A percentile compares a stretch with the other conserved stretches of the same genome.
Evolutionary conservation across 495 filamentous ascomycete genomes (phyloP).

Genomic region (Mytilinidion resinicola): DNA sequence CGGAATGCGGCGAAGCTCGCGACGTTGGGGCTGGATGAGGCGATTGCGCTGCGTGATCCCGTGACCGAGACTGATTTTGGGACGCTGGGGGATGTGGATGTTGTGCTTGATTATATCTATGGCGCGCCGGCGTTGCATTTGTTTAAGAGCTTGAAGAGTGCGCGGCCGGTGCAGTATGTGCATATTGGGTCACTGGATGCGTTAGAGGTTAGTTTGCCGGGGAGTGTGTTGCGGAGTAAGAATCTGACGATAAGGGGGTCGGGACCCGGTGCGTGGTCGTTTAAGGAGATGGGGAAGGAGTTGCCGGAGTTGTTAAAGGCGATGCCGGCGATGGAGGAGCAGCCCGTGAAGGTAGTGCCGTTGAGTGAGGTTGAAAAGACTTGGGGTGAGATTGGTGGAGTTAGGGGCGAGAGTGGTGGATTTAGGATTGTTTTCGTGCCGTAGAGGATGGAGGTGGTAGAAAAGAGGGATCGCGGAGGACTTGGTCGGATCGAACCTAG

Average conservation of each 20-base stretch:
- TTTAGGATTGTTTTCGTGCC: neutral
- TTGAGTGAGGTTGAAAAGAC: slow-evolving; percentile 28
- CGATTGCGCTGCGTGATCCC: slow-evolving; percentile 34
- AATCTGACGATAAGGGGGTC: slow-evolving; percentile 28
- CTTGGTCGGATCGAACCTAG: too few relatives aligned
- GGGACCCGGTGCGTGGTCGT: slow-evolving; percentile 29
- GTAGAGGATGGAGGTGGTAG: neutral
- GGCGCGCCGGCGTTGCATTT: slow-evolving; percentile 10
- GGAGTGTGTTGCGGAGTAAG: slow-evolving; percentile 21
- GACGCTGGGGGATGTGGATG: slow-evolving; percentile 26
- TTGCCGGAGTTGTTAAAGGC: slow-evolving; percentile 23
- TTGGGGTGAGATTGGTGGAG: slow-evolving; percentile 19
- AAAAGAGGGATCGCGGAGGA: too few relatives aligned
- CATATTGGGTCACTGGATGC: slow-evolving; percentile 24
- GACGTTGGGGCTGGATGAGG: slow-evolving; percentile 38
- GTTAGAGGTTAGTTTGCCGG: slow-evolving; percentile 15
- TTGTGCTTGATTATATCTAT: slow-evolving; percentile 33
- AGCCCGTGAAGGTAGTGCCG: slow-evolving; percentile 13
- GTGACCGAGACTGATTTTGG: slow-evolving; percentile 40
- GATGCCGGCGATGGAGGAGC: slow-evolving; percentile 15
- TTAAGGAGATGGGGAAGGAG: slow-evolving; percentile 19
- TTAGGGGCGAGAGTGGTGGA: slow-evolving; percentile 8
- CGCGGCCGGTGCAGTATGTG: slow-evolving; percentile 24
- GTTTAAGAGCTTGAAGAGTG: slow-evolving; percentile 10
- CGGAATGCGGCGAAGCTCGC: slow-evolving; percentile 35